phyloP scores from a whole-genome alignment of 2,329 filamentous ascomycete genomes.

The Colletotrichum ledebouriae region DNA sequence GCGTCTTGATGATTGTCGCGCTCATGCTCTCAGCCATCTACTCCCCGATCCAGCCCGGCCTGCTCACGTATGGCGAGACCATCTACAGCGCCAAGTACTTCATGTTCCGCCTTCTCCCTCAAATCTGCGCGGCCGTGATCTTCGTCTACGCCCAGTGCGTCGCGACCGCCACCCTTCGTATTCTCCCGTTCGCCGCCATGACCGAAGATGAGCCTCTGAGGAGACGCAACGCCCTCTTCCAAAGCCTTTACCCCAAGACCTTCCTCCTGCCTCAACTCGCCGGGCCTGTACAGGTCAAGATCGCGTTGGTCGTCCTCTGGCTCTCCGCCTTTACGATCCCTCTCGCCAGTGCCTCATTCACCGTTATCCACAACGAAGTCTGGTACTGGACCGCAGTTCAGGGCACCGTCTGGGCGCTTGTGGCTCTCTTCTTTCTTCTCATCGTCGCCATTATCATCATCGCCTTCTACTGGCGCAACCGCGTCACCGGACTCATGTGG shows the following conservation, averaged over 20 bases:
- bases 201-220: slow-evolving; percentile 71
- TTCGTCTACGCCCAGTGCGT: slow-evolving; percentile 84
- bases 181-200: slow-evolving; percentile 84
- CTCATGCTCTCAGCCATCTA: slow-evolving; percentile 81
- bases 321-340: slow-evolving; percentile 84
- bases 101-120: slow-evolving; percentile 86
- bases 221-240: slow-evolving; percentile 75
- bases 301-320: slow-evolving; percentile 80
- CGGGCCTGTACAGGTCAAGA: slow-evolving; percentile 76
- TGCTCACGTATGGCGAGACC: slow-evolving; percentile 74
- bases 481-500: slow-evolving; percentile 85
- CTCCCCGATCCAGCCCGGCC: slow-evolving; percentile 71
- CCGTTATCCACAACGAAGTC: slow-evolving; percentile 67
- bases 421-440: slow-evolving; percentile 79
- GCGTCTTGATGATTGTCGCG: slow-evolving; percentile 77
- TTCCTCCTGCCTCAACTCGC: slow-evolving; percentile 72
- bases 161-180: slow-evolving; percentile 79
- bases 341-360: slow-evolving; percentile 83
- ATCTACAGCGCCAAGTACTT: slow-evolving; percentile 85
- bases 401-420: slow-evolving; percentile 81
- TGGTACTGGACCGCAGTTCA: slow-evolving; percentile 89
- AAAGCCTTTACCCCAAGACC: slow-evolving; percentile 76
- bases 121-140: slow-evolving; percentile 78
- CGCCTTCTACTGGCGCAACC: slow-evolving; percentile 73
- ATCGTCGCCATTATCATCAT: slow-evolving; percentile 69